Evolutionary conservation across 306 rosid species (phyloP), one percentile per base, ranked within the genome.

Genomic region (Parietaria judaica): DNA sequence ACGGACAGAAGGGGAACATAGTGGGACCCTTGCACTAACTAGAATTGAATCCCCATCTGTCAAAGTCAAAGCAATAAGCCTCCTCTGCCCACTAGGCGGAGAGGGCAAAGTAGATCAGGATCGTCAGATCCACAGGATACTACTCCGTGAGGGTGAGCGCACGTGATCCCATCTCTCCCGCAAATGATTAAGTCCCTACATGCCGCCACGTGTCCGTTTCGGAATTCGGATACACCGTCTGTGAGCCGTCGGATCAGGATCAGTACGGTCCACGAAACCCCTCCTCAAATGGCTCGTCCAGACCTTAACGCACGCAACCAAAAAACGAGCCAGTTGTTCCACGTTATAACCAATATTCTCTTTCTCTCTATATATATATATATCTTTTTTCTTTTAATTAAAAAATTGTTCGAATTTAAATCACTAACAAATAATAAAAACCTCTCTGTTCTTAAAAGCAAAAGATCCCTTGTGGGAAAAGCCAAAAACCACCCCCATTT

Each of bases 291-390:
- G 58, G 38, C 67, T 49, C 45, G 7, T 52, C 67, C 64, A 58
- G 9, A 8, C 52, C 62, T 49, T 14, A 43, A 71, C 86, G 76
- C 89, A 80, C 83, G 84, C 80, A 69, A 41, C 76, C 63, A n/a
- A 58, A 54, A 65, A 76, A 72, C 58, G 17, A 55, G 65, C 73
- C 87, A 84, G 83, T 78, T 70, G 76, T 72, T 23, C 66, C 70
- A 44, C 63, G 74, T 74, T 59, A 4, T 45, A n/a, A 36, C 41
- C 76, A 76, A 70, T 69, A 76, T 14, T 64, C 64, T 65, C 62
- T 63, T 66, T 37, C 44, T 43, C 48, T 58, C 69, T 36, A n/a
- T 58, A 54, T 23, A 23, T 23, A 23, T 23, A 23, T 23, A 23
- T 23, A 23, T 23, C 1, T 23, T 0, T 23, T 15, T 16, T 60